Base-by-base conservation (phyloP, 805 yeast species). In the Kuraishia cidri region DNA sequence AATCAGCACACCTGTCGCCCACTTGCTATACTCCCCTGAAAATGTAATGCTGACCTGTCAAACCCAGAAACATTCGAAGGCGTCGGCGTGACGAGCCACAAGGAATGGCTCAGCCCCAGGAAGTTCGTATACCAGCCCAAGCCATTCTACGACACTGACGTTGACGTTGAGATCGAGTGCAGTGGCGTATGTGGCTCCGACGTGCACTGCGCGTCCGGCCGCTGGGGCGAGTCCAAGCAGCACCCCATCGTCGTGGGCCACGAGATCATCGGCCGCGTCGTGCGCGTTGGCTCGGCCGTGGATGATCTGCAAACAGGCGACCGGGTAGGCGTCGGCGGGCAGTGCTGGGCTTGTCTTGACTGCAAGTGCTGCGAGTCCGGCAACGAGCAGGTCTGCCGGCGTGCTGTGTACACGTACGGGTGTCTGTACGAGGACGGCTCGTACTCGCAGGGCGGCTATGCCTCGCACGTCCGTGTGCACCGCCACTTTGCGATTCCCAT, bases 181-280 rank as follows among this genome's bases (percentile, higher is more conserved):
- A 62, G 71, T 22, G 74, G 75, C 23, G 48, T 69, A 25, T 69
- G 75, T 45, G 73, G 73, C 4, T 62, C 72, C 2, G 75, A 68
- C 45, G 54, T 69, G 31, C 75, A 69, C 49, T 55, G 64, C 24
- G 53, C 60, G 19, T 41, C 45, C 9, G 69, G 64, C 27, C 44
- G 46, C 20, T 62, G 69, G 69, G 58, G 56, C 11, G 18, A 12
- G 9, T n/a, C n/a, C n/a, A 15, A n/a, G 6, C n/a, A 34, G n/a
- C 12, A 38, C 9, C 45, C 48, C 30, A 17, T 47, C 17, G 47
- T 46, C 15, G 67, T 62, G 12, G 73, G 73, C 9, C 74, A 66
- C 44, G 74, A 67, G 44, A 62, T 67, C 41, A 51, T 67, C 12
- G 72, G 72, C 13, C 45, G 43, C 9, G 66, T 67, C 12, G 46